Conservation (phyloP, 1,284 basidiomycete genomes). For the Leccinum insigne region DNA sequence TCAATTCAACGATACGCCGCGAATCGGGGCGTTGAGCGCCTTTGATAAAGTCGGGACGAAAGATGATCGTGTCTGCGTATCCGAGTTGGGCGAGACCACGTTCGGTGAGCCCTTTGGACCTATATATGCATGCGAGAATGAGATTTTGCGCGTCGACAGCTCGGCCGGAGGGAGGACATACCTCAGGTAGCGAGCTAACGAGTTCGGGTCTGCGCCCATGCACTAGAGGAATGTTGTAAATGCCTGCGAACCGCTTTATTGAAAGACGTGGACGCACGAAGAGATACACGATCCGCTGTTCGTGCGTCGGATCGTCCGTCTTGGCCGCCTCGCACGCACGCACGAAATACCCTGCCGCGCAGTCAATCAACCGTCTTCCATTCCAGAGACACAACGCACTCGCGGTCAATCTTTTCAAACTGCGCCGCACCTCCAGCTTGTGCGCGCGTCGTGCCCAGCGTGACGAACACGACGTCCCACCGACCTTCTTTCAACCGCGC, state of each 20-base stretch:
- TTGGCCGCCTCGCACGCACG: slow-evolving; percentile 67
- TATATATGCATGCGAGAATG: slow-evolving; percentile 22
- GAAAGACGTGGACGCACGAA: slow-evolving; percentile 43
- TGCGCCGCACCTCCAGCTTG: slow-evolving; percentile 59
- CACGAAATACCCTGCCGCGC: slow-evolving; percentile 59
- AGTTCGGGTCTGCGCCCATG: slow-evolving; percentile 45
- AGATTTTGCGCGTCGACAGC: neutral
- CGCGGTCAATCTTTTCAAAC: slow-evolving; percentile 77
- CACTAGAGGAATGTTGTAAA: slow-evolving; percentile 36
- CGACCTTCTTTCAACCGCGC: slow-evolving; percentile 50
- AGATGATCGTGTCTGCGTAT: slow-evolving; percentile 67
- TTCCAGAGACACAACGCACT: slow-evolving; percentile 40
- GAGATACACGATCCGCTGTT: slow-evolving; percentile 67
- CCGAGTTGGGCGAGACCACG: slow-evolving; percentile 61
- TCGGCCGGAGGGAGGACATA: slow-evolving; percentile 19
- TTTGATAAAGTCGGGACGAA: slow-evolving; percentile 60
- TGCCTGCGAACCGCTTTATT: slow-evolving; percentile 23
- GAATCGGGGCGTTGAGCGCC: slow-evolving; percentile 42
- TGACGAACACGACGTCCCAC: slow-evolving; percentile 66
- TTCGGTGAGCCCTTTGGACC: slow-evolving; percentile 78
- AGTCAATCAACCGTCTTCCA: too few relatives aligned
- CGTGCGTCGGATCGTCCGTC: slow-evolving; percentile 39
- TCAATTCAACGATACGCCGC: slow-evolving; percentile 40
- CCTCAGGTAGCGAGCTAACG: slow-evolving; percentile 53
- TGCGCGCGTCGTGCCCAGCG: slow-evolving; percentile 63